Base-by-base conservation (phyloP, 768 basidiomycete genomes). In the Roridomyces roridus region DNA sequence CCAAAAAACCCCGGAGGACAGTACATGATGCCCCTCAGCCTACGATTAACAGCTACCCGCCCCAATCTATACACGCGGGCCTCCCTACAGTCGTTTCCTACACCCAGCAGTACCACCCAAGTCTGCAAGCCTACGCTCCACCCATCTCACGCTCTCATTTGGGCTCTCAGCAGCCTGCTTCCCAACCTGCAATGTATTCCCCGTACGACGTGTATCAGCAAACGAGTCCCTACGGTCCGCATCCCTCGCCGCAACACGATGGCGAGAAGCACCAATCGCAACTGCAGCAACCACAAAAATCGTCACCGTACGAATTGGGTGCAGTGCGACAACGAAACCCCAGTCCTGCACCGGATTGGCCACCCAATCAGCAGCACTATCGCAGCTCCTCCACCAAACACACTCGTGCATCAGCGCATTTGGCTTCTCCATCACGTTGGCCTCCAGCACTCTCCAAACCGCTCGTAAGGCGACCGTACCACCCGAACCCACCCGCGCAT, bases 401-500 rank as follows among this genome's bases (percentile, higher is more conserved):
- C 29, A 14, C 29, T 6, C 29, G 29, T 6, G 29, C 29, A 14
- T 31, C 14, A 31, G 14, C 29, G 29, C 29, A 7, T 14, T 31
- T 14, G 31, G 10, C 31, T 34, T 34, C 31, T 15, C 2, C 31
- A 15, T 34, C 31, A 3, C 15, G 11, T 34, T 8, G 3, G 31
- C 31, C 31, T 3, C 15, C 31, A 34, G 7, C 29, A 31, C 7
- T 14, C 15, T 8, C 31, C 31, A 34, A 34, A 18, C 37, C 36
- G 10, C 20, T 42, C 40, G 66, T 73, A 23, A 84, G 86, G 40
- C 80, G 81, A 8, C 67, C 80, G 20, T 89, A 86, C 62, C 89
- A 90, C 59, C 88, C 88, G 2, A 86, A 84, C 51, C 82, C 86
- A 0, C 88, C 89, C 14, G 74, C 84, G 6, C 79, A 89, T 47